Percentiles rank a stretch among this genome's conserved stretches.
These are phyloP conservation scores for Fusarium odoratissimum DNA, from an alignment of 2,329 filamentous ascomycete species.

Conservation along the genomic window DNA sequence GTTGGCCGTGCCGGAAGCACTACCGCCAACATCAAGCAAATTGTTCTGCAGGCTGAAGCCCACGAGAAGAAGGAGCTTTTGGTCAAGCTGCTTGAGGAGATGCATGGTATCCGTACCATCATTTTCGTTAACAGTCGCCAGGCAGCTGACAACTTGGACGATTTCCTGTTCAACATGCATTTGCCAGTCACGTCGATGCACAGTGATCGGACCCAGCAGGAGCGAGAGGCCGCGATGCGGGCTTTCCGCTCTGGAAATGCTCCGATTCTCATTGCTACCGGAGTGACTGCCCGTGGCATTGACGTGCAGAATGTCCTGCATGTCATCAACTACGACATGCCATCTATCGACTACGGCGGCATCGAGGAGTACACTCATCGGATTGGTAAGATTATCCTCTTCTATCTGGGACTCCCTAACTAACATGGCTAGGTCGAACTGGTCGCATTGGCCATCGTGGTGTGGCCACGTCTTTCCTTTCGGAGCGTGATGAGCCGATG, in stretches of 20 bases:
- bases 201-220: conserved; percentile 84
- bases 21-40: conserved; percentile 84
- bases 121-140: conserved; percentile 90
- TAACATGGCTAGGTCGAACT: conserved; percentile 75
- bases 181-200: conserved; percentile 92
- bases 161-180: conserved; percentile 83
- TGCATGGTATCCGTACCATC: conserved; percentile 80
- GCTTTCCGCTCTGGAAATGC: conserved; percentile 80
- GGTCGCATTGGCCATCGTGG: conserved; percentile 92
- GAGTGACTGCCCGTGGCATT: conserved; percentile 87
- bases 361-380: conserved; percentile 95
- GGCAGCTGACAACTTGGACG: conserved; percentile 85
- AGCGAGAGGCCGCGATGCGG: conserved; percentile 92
- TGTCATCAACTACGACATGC: conserved; percentile 94
- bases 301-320: conserved; percentile 89
- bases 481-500: conserved; percentile 78
- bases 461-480: conserved; percentile 89
- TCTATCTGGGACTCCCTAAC: background rate
- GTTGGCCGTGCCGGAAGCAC: conserved; percentile 89
- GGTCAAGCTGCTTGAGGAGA: conserved; percentile 76
- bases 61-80: conserved; percentile 76
- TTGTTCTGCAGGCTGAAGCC: conserved; percentile 74
- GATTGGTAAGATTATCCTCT: conserved; percentile 73
- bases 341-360: conserved; percentile 78
- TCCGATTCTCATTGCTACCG: conserved; percentile 88